Evolutionary conservation across 148 eudicot genomes (phyloP), one percentile per base, ranked within the genome.

Genomic region (Nyssa sinensis): DNA sequence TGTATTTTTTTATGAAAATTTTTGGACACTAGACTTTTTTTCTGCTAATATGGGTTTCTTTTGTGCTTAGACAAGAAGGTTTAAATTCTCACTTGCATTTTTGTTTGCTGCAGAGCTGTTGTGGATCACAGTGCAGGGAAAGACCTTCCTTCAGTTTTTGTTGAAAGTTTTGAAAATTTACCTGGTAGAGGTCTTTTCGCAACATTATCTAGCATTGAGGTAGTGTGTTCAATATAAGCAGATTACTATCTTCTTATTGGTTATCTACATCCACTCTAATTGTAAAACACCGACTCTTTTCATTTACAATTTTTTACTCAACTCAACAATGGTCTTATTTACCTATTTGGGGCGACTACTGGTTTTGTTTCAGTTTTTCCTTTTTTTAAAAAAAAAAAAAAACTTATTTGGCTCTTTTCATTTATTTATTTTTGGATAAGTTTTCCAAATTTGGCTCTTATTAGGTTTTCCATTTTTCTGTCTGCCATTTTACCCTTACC

Each of bases 131-230:
- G 97, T 76, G 61, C 74, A 27, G 97, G 93, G 55, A 75, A 84
- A 72, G 93, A 89, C 72, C 96, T 95, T 68, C 97, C 98, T 67
- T 79, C 89, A 37, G 71, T 95, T 75, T 81, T 88, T 67, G 86
- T 95, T 78, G 91, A 95, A 81, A 90, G 88, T 76, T 92, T 95
- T 79, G 97, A 90, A 81, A 92, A 90, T 67, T 74, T 95, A 29
- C 97, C 98, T 47, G 98, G 98, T 14, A 90, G 98, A 84, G 98
- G 98, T 73, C 94, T 95, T 72, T 84, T 72, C 75, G 98, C 98
- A 25, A 95, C 96, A 66, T 69, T 95, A 66, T 95, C 94, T 53
- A 80, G 91, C 77, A 67, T 73, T 81, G 88, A 95, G 98, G 98
- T 95, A 88, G 66, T 74, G 67, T 63, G 5, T 75, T 65, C 77